Base-by-base conservation (phyloP, 208 protist genomes). In the Wallacemonas sp. region DNA sequence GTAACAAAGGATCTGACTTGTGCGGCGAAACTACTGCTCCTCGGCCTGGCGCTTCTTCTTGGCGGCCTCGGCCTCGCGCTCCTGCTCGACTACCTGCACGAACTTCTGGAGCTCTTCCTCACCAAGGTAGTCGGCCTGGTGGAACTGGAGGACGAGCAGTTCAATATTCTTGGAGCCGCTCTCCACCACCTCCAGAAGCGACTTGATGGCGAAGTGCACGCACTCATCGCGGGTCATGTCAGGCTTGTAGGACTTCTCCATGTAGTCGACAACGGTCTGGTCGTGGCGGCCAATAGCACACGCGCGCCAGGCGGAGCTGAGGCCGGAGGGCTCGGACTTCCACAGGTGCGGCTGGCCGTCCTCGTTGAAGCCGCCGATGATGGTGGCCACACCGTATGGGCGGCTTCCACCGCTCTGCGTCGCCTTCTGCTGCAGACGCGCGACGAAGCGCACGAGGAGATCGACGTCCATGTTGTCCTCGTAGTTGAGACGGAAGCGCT, bases 331-430 rank as follows among this genome's bases (percentile, higher is more conserved):
- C 56, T 94, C 87, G 33, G 90, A 93, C 71, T 96, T 96, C 90
- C 90, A 84, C 69, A 95, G 68, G 70, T 95, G 89, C 54, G 98
- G 97, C 49, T 79, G 83, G 38, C 98, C 98, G 72, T 99, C 91
- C 44, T 85, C 72, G 85, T 99, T 99, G 74, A 99, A 99, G 54
- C 98, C 98, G 55, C 96, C 96, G 67, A 99, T 96, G n/a, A 99
- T 90, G 12, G 96, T 98, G 24, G 98, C 98, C 46, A 99, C 98
- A 63, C 99, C 99, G 76, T 99, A 99, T 24, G 99, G 99, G 11
- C 99, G 92, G 44, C 98, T 97, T 74, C 99, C 99, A 73, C 98
- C 98, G 72, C 88, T 94, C 81, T 99, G 98, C 34, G 98, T 99
- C 56, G 98, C 98, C 67, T 91, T 96, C 87, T 99, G 98, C 92